These are phyloP conservation scores for Dujonia santamariae DNA, from an alignment of 1,139 yeast species.

Conservation along the genomic window DNA sequence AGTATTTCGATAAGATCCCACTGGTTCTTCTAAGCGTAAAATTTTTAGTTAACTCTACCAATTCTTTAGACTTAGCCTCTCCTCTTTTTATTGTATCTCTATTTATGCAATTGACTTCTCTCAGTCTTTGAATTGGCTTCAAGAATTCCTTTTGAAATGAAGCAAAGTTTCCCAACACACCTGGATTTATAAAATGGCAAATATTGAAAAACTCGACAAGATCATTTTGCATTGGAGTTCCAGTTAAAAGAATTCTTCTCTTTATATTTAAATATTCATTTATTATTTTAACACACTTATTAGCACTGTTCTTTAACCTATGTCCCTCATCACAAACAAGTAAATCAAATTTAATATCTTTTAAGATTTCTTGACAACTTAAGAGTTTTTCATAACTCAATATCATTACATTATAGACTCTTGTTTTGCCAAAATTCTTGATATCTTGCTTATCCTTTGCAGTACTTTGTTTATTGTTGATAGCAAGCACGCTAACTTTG, in stretches of 20 bases:
- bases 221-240: constrained; percentile 96
- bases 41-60: constrained; percentile 58
- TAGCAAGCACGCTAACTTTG: constrained; percentile 56
- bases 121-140: constrained; percentile 66
- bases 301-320: constrained; percentile 66
- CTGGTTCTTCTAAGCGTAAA: constrained; percentile 79
- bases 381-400: constrained; percentile 85
- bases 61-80: constrained; percentile 54
- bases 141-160: constrained; percentile 66
- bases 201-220: constrained; percentile 78
- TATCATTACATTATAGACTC: constrained; percentile 78
- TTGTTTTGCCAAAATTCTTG: constrained; percentile 58
- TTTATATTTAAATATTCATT: constrained; percentile 50
- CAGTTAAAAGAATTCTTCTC: constrained; percentile 67
- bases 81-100: constrained; percentile 53
- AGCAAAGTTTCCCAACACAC: constrained; percentile 62
- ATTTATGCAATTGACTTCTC: constrained; percentile 69
- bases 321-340: constrained; percentile 96
- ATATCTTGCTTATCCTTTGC: constrained; percentile 57
- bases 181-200: constrained; percentile 82
- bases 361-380: constrained; percentile 53
- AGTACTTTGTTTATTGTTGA: constrained; percentile 44
- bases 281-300: constrained; percentile 67
- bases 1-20: constrained; percentile 54
- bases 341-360: constrained; percentile 56